Percentiles rank a stretch among this genome's conserved stretches.
These are phyloP conservation scores for Ceratocystis destructans DNA, from an alignment of 2,329 filamentous ascomycete species.

Conservation along the genomic window DNA sequence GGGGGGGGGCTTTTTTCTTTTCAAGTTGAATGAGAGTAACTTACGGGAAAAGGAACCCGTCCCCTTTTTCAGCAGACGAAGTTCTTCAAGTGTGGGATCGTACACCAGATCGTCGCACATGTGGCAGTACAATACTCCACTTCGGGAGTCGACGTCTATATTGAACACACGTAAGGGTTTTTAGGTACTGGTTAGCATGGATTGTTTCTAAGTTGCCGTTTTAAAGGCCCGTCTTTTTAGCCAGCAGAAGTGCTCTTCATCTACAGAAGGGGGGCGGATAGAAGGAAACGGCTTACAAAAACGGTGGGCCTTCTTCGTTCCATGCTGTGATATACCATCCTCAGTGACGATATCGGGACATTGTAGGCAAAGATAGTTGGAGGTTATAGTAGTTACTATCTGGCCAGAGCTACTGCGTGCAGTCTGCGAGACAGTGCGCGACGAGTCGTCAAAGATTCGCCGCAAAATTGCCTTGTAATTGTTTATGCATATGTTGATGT, in stretches of 20 bases:
- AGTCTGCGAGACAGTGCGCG: conserved; percentile 48
- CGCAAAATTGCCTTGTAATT: conserved; percentile 61
- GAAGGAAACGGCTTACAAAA: conserved; percentile 44
- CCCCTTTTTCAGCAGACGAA: conserved; percentile 56
- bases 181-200: conserved; percentile 22
- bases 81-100: conserved; percentile 65
- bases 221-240: background rate
- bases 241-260: background rate
- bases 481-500: conserved; percentile 53
- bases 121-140: conserved; percentile 63
- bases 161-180: background rate
- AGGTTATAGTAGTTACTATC: conserved; percentile 47
- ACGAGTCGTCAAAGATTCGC: conserved; percentile 54
- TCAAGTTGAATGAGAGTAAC: conserved; percentile 21
- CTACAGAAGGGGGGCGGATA: background rate
- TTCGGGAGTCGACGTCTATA: conserved; percentile 62
- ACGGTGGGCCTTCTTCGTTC: conserved; percentile 53
- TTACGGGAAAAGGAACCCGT: conserved; percentile 51
- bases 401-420: conserved; percentile 44
- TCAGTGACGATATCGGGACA: conserved; percentile 56
- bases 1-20: background rate
- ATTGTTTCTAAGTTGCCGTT: background rate
- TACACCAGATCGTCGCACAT: conserved; percentile 73
- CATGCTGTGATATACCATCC: conserved; percentile 53
- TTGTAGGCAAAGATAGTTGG: conserved; percentile 60